Evolutionary conservation across 306 rosid species (phyloP).

Genomic region (Cicer chorassanicum): DNA sequence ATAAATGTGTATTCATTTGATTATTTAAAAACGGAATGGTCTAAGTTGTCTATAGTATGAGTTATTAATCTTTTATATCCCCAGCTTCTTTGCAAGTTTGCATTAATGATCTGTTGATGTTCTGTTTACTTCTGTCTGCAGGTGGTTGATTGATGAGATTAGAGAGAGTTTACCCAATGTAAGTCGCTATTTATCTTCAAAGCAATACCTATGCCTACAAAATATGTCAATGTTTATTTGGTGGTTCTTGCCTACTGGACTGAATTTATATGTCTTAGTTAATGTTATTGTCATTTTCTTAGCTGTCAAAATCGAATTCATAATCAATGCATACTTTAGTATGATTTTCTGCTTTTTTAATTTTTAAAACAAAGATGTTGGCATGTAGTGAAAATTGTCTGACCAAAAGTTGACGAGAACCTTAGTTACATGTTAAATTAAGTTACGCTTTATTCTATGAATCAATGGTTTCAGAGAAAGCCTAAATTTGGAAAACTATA

Average conservation of each 20-base stretch:
- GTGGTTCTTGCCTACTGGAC: neutral
- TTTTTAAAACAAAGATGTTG: constrained; percentile 34
- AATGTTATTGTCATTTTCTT: neutral
- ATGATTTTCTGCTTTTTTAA: constrained; percentile 33
- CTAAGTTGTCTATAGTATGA: constrained; percentile 14
- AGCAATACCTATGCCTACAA: constrained; percentile 39
- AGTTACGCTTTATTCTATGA: constrained; percentile 11
- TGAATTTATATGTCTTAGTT: neutral
- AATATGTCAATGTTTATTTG: constrained; percentile 33
- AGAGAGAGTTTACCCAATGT: constrained; percentile 88
- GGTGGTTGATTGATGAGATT: constrained; percentile 96
- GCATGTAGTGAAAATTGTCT: constrained; percentile 13
- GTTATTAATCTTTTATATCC: constrained; percentile 1
- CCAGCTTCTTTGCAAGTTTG: constrained; percentile 35
- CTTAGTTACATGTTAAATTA: constrained; percentile 26
- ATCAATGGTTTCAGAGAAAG: constrained; percentile 18
- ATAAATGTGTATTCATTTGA: constrained; percentile 31
- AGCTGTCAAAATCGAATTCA: neutral
- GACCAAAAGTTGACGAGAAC: constrained; percentile 20
- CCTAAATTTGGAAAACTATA: constrained; percentile 23
- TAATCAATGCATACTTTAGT: constrained; percentile 1
- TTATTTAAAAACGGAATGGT: constrained; percentile 25
- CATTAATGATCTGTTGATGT: constrained; percentile 34
- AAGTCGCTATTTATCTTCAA: constrained; percentile 50
- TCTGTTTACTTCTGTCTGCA: constrained; percentile 50